Base-by-base conservation (phyloP, 306 rosid species). In the Corylus heterophylla region DNA sequence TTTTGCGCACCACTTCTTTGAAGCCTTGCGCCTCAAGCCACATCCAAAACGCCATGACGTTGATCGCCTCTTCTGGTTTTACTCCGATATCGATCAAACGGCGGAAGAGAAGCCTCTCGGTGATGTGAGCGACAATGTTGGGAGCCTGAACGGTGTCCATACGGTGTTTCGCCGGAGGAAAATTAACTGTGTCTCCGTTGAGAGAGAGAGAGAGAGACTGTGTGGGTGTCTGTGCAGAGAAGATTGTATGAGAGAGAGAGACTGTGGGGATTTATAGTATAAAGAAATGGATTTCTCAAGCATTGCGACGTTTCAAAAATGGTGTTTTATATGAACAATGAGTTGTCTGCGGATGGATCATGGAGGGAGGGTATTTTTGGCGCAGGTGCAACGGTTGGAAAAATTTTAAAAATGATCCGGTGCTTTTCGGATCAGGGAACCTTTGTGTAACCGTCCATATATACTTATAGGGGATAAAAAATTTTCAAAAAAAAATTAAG, bases 41-140 rank as follows among this genome's bases (percentile, higher is more conserved):
- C 72, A 67, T 67, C 72, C 72, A 67, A 18, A 67, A 67, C 3
- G 72, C 72, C 72, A 67, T 67, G 72, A 67, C 13, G 13, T 42
- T 67, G 51, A 67, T 67, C 14, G 72, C 39, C 8, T 67, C 72
- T 16, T 67, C 72, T 67, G 51, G 50, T 5, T 42, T 14, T 4
- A 39, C 49, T 67, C 50, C 50, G 20, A 39, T 42, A 42, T 18
- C 72, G 22, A 67, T n/a, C 29, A 67, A 7, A 8, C 72, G 72
- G 13, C 72, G 51, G 9, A 6, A 67, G 8, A 67, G 27, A 67
- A 17, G 22, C 72, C 51, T 67, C 2, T 67, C 50, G 1, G 51
- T 39, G 50, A 67, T n/a, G 25, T 42, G 29, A 39, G 29, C 49
- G 12, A 44, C 8, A 8, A 42, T 44, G 48, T 18, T 42, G 2